Conservation (phyloP, 2,329 filamentous ascomycete species). For the Sclerotinia trifoliorum region DNA sequence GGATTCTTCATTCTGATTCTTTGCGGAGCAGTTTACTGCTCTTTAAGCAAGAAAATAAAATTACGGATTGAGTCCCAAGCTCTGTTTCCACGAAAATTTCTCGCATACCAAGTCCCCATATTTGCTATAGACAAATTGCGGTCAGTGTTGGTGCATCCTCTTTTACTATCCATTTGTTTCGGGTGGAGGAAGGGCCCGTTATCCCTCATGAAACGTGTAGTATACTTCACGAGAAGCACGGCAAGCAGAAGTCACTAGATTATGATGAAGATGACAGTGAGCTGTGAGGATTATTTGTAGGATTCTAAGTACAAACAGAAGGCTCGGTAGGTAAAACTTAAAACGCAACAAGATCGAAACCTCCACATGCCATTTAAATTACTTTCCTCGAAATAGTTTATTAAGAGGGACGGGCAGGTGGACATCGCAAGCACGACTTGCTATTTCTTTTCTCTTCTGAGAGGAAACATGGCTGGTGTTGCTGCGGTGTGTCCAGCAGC, state of each 20-base stretch:
- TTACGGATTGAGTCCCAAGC: background rate
- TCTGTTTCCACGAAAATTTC: too few species aligned
- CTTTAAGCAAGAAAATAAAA: background rate
- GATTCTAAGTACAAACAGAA: background rate
- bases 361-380: too few species aligned
- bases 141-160: background rate
- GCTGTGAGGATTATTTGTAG: too few species aligned
- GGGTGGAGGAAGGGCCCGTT: background rate
- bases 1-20: background rate
- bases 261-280: too few species aligned
- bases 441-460: background rate
- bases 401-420: accelerated
- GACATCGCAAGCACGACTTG: background rate
- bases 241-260: too few species aligned
- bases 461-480: background rate
- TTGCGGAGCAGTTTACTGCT: background rate
- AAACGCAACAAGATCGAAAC: too few species aligned
- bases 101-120: background rate
- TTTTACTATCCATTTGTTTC: background rate
- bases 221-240: too few species aligned
- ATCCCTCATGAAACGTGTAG: too few species aligned
- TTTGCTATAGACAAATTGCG: background rate
- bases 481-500: background rate
- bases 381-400: background rate
- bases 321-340: background rate